Conservation (phyloP, 768 basidiomycete species). For the Mrakia frigida region DNA sequence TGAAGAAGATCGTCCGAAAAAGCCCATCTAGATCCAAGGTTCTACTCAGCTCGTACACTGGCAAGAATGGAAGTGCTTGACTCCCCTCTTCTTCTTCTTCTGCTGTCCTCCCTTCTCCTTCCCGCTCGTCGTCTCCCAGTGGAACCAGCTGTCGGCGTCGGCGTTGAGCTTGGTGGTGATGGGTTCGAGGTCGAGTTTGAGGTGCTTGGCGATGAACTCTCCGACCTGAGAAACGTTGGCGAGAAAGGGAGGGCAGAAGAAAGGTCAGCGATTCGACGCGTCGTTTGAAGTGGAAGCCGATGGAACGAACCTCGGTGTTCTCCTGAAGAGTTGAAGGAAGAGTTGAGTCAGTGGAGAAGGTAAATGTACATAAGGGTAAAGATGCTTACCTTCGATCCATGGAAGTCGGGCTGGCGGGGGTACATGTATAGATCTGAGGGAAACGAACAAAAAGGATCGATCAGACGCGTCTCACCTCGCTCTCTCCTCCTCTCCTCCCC, state of each 20-base stretch:
- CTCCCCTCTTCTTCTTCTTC: conserved; percentile 21
- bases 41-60: not conserved
- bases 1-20: too few relatives aligned
- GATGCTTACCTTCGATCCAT: conserved; percentile 29
- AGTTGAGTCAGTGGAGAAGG: too few relatives aligned
- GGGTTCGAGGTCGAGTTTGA: conserved; percentile 31
- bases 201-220: conserved; percentile 34
- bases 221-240: conserved; percentile 30
- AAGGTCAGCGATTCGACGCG: not conserved
- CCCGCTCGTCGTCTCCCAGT: conserved; percentile 20
- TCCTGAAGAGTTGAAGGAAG: conserved; percentile 21
- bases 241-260: too few relatives aligned
- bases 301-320: conserved; percentile 36
- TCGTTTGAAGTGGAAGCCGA: not conserved
- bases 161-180: conserved; percentile 23
- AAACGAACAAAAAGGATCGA: not conserved
- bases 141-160: conserved; percentile 12
- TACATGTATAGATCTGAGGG: conserved; percentile 35
- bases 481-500: not conserved
- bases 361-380: too few relatives aligned
- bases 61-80: conserved; percentile 36
- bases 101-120: conserved; percentile 23
- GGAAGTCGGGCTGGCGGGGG: conserved; percentile 31
- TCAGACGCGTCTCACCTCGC: not conserved
- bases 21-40: not conserved